These are phyloP conservation scores for Candida wancherniae DNA, from an alignment of 805 yeast species.

Conservation along the genomic window DNA sequence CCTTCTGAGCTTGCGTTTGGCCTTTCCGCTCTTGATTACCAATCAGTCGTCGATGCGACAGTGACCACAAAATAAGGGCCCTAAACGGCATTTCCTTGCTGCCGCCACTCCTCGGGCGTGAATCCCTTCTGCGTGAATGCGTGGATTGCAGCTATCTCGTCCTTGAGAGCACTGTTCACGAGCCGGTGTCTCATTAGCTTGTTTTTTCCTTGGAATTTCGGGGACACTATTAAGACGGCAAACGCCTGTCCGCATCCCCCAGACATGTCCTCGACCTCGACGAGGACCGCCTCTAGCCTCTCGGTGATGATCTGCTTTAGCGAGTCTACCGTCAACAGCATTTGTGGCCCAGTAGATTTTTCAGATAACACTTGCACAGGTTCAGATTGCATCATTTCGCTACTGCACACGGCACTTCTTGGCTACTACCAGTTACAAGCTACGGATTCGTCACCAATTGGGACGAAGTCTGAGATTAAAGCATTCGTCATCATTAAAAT, in stretches of 20 bases:
- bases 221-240: conserved; percentile 80
- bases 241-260: conserved; percentile 99
- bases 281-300: conserved; percentile 57
- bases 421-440: no score
- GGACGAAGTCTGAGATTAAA: no score
- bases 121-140: conserved; percentile 92
- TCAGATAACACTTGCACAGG: no score
- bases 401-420: no score
- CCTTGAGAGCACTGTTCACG: conserved; percentile 73
- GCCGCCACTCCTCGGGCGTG: conserved; percentile 81
- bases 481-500: no score
- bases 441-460: no score
- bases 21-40: no score
- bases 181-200: conserved; percentile 80
- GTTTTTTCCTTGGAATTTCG: conserved; percentile 72
- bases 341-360: no score
- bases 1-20: no score
- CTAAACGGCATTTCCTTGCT: conserved; percentile 29
- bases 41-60: no score
- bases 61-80: no score
- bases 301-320: conserved; percentile 48
- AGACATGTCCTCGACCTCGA: conserved; percentile 65
- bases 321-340: conserved; percentile 35
- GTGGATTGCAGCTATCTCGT: conserved; percentile 83
- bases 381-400: no score